These are phyloP conservation scores for Syzygium aromaticum DNA, from an alignment of 345 rosid genomes.

Conservation along the genomic window DNA sequence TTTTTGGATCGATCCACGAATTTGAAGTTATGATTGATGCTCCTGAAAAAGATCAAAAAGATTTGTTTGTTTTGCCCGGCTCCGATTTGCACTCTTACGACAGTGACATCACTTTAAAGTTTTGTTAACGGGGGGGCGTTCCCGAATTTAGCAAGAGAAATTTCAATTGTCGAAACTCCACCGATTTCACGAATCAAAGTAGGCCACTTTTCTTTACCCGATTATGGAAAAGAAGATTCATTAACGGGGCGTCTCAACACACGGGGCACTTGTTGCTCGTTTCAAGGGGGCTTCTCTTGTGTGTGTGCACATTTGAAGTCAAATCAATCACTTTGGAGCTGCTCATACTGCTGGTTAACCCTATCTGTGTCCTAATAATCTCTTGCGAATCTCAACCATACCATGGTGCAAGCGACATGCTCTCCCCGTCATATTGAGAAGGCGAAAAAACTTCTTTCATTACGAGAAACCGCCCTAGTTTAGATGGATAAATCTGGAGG, in stretches of 20 bases:
- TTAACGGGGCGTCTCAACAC: background rate
- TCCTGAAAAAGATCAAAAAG: background rate
- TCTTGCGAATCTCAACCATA: background rate
- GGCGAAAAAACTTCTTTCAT: background rate
- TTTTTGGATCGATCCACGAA: background rate
- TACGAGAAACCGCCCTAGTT: background rate
- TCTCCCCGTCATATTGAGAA: background rate
- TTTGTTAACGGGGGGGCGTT: background rate
- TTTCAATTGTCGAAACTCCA: background rate
- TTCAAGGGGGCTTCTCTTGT: background rate
- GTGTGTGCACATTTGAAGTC: background rate
- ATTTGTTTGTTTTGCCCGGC: background rate
- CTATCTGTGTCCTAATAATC: background rate
- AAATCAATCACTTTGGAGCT: background rate
- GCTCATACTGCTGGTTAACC: background rate
- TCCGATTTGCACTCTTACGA: background rate
- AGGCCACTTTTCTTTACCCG: background rate
- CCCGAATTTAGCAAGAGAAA: background rate
- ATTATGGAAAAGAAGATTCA: background rate
- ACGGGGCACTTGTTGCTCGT: background rate
- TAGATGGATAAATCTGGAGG: background rate
- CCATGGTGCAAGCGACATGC: background rate
- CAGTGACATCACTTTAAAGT: background rate
- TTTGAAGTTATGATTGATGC: background rate
- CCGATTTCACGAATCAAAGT: background rate